These are phyloP conservation scores for Pyrenophora teres DNA, from an alignment of 2,329 filamentous ascomycete species.

Conservation along the genomic window DNA sequence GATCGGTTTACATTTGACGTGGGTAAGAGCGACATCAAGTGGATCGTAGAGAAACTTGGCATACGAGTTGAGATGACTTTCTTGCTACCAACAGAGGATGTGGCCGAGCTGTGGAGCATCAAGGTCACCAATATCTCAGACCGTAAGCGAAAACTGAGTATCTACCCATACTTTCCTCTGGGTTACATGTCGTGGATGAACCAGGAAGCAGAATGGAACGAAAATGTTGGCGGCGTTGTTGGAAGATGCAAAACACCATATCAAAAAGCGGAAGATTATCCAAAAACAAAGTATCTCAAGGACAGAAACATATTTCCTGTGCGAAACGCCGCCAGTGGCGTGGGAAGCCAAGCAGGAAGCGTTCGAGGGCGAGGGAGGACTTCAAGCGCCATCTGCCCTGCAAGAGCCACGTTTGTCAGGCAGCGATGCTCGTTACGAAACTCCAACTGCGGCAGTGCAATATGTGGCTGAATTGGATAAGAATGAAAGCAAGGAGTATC, in stretches of 20 bases:
- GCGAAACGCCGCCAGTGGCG: conserved; percentile 56
- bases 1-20: conserved; percentile 60
- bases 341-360: conserved; percentile 60
- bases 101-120: conserved; percentile 62
- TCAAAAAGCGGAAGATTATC: conserved; percentile 62
- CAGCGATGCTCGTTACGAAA: conserved; percentile 61
- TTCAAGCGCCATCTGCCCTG: conserved; percentile 57
- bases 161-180: conserved; percentile 63
- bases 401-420: conserved; percentile 47
- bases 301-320: conserved; percentile 63
- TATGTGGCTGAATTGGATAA: conserved; percentile 53
- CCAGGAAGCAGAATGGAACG: conserved; percentile 59
- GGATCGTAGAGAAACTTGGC: conserved; percentile 58
- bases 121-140: conserved; percentile 57
- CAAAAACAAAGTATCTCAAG: conserved; percentile 61
- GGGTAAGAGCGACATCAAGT: conserved; percentile 61
- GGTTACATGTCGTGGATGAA: conserved; percentile 69
- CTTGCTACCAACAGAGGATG: conserved; percentile 58
- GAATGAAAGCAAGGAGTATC: conserved; percentile 53
- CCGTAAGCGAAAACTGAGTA: conserved; percentile 54
- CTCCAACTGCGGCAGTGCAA: conserved; percentile 59
- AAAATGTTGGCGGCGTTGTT: conserved; percentile 57
- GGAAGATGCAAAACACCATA: conserved; percentile 61
- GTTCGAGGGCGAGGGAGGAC: conserved; percentile 62
- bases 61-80: conserved; percentile 60